A percentile compares a stretch with the other conserved stretches of the same genome.
These are phyloP conservation scores for Xylariaceae sp. DNA, from an alignment of 2,329 filamentous ascomycete genomes.

Conservation along the genomic window DNA sequence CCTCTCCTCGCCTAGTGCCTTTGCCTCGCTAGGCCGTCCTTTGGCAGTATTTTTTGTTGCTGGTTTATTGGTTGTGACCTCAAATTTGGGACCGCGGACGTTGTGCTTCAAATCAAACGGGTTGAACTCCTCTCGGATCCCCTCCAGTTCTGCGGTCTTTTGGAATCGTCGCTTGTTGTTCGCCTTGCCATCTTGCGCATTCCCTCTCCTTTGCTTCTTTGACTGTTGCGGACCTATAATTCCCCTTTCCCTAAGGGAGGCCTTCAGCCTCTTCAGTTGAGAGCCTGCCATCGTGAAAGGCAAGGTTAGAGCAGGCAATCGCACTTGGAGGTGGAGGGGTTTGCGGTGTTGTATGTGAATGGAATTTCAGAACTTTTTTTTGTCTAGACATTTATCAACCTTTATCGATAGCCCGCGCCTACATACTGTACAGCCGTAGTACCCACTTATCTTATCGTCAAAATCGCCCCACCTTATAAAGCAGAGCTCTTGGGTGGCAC, in stretches of 20 bases:
- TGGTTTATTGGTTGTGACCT: slow-evolving; percentile 72
- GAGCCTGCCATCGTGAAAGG: slow-evolving; percentile 78
- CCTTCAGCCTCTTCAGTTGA: slow-evolving; percentile 93
- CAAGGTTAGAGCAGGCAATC: not conserved
- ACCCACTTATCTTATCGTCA: slow-evolving; percentile 22
- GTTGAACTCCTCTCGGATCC: slow-evolving; percentile 95
- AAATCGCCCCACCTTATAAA: not conserved
- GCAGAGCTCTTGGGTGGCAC: not conserved
- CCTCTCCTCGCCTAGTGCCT: slow-evolving; percentile 83
- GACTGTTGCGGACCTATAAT: slow-evolving; percentile 90
- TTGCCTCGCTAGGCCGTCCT: slow-evolving; percentile 78
- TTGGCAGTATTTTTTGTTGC: slow-evolving; percentile 55
- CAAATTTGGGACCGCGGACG: slow-evolving; percentile 78
- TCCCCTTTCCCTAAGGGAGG: slow-evolving; percentile 85
- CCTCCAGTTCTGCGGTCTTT: slow-evolving; percentile 75
- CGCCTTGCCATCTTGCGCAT: slow-evolving; percentile 66
- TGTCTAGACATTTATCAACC: slow-evolving; percentile 6
- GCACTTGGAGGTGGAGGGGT: not conserved
- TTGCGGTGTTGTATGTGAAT: not conserved
- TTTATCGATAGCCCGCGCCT: not conserved
- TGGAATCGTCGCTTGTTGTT: slow-evolving; percentile 74
- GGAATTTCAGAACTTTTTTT: slow-evolving; percentile 4
- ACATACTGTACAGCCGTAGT: no score
- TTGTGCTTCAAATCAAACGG: slow-evolving; percentile 92
- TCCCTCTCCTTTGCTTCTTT: slow-evolving; percentile 87